A percentile compares a stretch with the other conserved stretches of the same genome.
Conservation (phyloP, 306 rosid genomes). For the Sicyos edulis region DNA sequence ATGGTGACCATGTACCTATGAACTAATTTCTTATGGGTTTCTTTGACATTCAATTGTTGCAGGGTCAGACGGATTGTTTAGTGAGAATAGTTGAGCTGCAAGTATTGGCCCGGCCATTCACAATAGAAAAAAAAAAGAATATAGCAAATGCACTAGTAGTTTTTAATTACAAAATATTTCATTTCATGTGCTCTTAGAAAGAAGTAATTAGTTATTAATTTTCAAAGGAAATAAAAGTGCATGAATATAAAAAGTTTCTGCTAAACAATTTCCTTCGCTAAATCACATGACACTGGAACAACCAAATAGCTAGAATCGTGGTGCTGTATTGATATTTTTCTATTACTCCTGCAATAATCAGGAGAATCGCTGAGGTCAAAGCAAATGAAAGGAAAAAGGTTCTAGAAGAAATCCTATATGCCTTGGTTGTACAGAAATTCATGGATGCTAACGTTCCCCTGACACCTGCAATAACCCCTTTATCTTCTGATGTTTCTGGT, state of each 20-base stretch:
- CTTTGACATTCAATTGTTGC: no score
- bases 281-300: neutral
- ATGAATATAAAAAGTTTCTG: constrained; percentile 5
- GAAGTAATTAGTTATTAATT: neutral
- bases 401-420: constrained; percentile 73
- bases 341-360: constrained; percentile 29
- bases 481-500: constrained; percentile 38
- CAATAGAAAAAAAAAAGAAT: no score
- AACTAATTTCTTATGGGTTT: no score
- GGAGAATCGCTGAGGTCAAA: constrained; percentile 94
- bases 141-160: neutral
- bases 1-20: no score
- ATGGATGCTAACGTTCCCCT: constrained; percentile 74
- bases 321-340: constrained; percentile 12
- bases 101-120: no score
- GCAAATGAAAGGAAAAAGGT: constrained; percentile 67
- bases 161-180: neutral
- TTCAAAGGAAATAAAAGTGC: neutral
- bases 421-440: constrained; percentile 80
- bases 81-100: no score
- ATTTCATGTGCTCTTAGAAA: neutral
- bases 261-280: neutral
- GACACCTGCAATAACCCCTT: constrained; percentile 44
- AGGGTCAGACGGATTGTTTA: no score
- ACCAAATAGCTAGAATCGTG: neutral